phyloP scores from a whole-genome alignment of 2,329 filamentous ascomycete species.

The Epichloe brachyelytri region DNA sequence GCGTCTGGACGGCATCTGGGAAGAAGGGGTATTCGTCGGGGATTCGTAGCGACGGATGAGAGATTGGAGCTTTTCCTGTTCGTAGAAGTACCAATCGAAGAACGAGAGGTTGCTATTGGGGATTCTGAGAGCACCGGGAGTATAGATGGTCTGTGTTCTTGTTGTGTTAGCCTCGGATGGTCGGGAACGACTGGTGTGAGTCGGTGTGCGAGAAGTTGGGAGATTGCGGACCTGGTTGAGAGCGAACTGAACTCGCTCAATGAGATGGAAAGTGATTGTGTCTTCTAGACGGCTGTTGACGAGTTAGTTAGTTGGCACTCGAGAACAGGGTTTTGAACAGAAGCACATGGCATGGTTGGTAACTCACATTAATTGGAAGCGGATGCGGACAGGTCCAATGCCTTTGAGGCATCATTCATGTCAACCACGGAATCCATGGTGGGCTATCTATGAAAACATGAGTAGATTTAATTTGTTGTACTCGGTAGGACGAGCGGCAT shows the following conservation, averaged over 20 bases:
- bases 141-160: conserved; percentile 56
- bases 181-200: not conserved
- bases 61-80: conserved; percentile 85
- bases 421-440: conserved; percentile 86
- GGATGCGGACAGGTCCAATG: conserved; percentile 85
- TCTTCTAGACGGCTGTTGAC: conserved; percentile 74
- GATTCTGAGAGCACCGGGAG: conserved; percentile 64
- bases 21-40: conserved; percentile 97
- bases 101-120: conserved; percentile 64
- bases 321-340: not conserved
- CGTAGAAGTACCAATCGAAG: conserved; percentile 84
- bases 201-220: not conserved
- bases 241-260: conserved; percentile 95
- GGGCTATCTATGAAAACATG: not conserved
- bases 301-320: not conserved
- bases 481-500: not conserved
- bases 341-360: not conserved
- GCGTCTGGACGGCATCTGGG: conserved; percentile 61
- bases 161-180: not conserved
- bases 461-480: not conserved
- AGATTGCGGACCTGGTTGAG: conserved; percentile 46
- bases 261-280: conserved; percentile 92
- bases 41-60: conserved; percentile 89
- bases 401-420: conserved; percentile 70
- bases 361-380: conserved; percentile 79